A percentile compares a stretch with the other conserved stretches of the same genome.
phyloP scores from a whole-genome alignment of 2,329 filamentous ascomycete genomes.

The Venturia asperata region DNA sequence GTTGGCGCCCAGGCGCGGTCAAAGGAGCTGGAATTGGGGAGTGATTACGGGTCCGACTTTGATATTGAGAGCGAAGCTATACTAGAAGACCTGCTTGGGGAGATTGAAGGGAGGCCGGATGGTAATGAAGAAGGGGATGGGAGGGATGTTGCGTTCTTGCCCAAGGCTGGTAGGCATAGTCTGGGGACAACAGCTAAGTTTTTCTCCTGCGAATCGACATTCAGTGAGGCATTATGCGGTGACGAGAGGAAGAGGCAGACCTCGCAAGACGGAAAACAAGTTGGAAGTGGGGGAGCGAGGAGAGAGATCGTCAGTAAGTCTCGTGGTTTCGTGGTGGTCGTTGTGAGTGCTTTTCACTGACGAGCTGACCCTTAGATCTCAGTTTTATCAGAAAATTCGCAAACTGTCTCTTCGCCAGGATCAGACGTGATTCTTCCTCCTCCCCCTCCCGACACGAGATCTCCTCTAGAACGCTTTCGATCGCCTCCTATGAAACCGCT shows the following conservation, averaged over 20 bases:
- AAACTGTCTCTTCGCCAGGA: neutral
- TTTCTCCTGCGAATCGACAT: neutral
- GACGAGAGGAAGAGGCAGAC: neutral
- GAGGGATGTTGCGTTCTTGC: neutral
- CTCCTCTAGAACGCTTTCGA: conserved; percentile 15
- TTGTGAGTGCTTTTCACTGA: neutral
- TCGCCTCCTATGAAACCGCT: conserved; percentile 35
- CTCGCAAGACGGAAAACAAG: neutral
- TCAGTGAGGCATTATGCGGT: neutral
- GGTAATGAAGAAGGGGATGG: neutral
- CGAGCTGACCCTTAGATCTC: conserved; percentile 3
- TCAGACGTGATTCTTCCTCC: neutral
- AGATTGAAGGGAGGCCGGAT: neutral
- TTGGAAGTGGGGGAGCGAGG: neutral
- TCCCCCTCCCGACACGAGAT: conserved; percentile 1
- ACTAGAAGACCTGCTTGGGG: neutral
- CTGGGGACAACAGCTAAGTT: neutral
- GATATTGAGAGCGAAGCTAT: conserved; percentile 10
- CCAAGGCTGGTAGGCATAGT: neutral
- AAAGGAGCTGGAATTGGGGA: neutral
- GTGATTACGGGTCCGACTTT: conserved; percentile 13
- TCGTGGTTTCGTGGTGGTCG: neutral
- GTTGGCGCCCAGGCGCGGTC: neutral
- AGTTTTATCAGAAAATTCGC: neutral
- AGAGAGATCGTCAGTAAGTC: neutral